Base-by-base conservation (phyloP, 371 early-diverging fungal species). In the Syncephalis plumigaleata region DNA sequence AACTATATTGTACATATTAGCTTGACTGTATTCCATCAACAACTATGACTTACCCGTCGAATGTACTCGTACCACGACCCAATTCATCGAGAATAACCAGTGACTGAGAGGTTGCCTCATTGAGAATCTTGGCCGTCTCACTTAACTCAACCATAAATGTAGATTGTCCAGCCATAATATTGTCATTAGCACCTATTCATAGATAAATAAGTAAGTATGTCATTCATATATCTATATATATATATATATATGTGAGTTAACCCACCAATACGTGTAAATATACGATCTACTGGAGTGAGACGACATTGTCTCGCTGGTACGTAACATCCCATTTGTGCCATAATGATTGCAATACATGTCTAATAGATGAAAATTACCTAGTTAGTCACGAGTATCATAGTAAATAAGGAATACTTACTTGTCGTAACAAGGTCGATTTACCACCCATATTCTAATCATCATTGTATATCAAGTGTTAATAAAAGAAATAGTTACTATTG, bases 41-140 rank as follows among this genome's bases (percentile, higher is more conserved):
- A 7, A 31, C 16, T 3, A 17, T 20, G 21, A 38, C 22, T 21
- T 57, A 65, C 11, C 99, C 99, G 64, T 99, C 99, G 68, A 81
- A 88, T 0, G 99, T 98, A 42, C 83, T 81, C 0, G 99, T 99
- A 11, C 99, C 99, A 49, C 99, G 79, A 42, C 99, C 99, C 20
- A 99, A 73, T 66, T 99, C 99, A 68, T 99, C 99, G 49, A 99
- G 68, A 46, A 99, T 94, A 17, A 99, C 98, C 65, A 99, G 80
- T 3, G 95, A 94, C n/a, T 77, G 72, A 1, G 75, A 74, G 1
- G 99, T 98, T 0, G 97, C 91, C 57, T 94, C 83, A 13, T 75
- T 68, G 42, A 99, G 58, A 49, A 99, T 97, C 51, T 81, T 84
- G 42, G 90, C 73, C 0, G 98, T 97, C 63, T 99, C 99, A 23